phyloP scores from a whole-genome alignment of 108 stramenopile genomes.

The Cyclotella cryptica region DNA sequence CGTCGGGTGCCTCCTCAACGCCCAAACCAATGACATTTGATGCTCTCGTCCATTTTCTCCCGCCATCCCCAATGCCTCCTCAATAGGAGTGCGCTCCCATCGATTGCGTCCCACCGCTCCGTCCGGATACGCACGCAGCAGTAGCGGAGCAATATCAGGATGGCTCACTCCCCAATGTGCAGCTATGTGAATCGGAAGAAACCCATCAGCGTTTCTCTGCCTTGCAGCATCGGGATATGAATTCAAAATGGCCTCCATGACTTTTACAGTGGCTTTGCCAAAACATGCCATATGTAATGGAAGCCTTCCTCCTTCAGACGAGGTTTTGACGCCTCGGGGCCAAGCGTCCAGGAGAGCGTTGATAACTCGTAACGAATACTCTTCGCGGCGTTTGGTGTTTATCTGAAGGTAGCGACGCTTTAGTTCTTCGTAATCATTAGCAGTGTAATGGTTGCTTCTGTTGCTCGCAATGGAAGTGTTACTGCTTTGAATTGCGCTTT shows the following conservation, averaged over 20 bases:
- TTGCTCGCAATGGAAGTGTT: neutral
- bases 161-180: constrained; percentile 90
- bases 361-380: constrained; percentile 77
- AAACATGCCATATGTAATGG: constrained; percentile 88
- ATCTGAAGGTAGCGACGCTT: constrained; percentile 55
- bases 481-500: constrained; percentile 5
- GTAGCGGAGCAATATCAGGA: constrained; percentile 70
- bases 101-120: constrained; percentile 87
- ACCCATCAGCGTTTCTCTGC: constrained; percentile 86
- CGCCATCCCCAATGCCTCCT: constrained; percentile 90
- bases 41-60: constrained; percentile 90
- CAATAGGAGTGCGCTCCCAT: constrained; percentile 88
- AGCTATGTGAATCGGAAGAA: constrained; percentile 78
- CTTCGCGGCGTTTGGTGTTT: constrained; percentile 62
- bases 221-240: constrained; percentile 88
- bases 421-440: constrained; percentile 28
- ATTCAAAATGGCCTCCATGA: constrained; percentile 68
- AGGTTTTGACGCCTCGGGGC: constrained; percentile 74
- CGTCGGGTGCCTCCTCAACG: constrained; percentile 81
- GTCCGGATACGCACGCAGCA: constrained; percentile 85
- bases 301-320: constrained; percentile 83
- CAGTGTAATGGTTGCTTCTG: neutral
- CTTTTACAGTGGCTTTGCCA: constrained; percentile 76
- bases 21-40: constrained; percentile 80
- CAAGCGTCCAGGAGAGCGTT: constrained; percentile 87